phyloP scores from a whole-genome alignment of 306 rosid genomes.

The Elaeagnus macrophylla region DNA sequence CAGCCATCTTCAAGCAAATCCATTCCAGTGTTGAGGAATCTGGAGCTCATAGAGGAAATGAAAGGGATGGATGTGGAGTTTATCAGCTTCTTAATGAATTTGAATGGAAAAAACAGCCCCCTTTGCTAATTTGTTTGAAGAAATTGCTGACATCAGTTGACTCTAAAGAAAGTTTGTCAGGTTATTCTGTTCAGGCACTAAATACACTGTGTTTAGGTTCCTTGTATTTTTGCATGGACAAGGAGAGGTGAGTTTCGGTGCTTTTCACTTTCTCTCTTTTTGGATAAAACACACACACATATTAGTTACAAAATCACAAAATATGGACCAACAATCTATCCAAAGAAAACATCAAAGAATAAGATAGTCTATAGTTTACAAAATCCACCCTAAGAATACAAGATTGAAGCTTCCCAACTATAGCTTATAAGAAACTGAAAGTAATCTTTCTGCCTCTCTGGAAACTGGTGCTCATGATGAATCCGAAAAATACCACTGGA shows the following conservation, averaged over 20 bases:
- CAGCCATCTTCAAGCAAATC: slow-evolving; percentile 28
- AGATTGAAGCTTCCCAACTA: too few relatives aligned
- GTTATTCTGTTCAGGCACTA: slow-evolving; percentile 46
- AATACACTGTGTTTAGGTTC: slow-evolving; percentile 57
- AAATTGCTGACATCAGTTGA: slow-evolving; percentile 58
- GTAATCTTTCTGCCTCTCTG: too few relatives aligned
- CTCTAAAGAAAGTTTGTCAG: slow-evolving; percentile 44
- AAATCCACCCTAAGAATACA: too few relatives aligned
- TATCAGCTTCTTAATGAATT: slow-evolving; percentile 32
- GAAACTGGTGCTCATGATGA: too few relatives aligned
- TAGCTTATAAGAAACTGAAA: too few relatives aligned
- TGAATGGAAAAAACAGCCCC: slow-evolving; percentile 67
- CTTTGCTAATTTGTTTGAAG: slow-evolving; percentile 66
- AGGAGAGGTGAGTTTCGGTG: slow-evolving; percentile 47
- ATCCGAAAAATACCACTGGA: too few relatives aligned
- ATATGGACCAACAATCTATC: too few relatives aligned
- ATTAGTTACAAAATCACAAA: too few relatives aligned
- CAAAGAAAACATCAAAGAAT: too few relatives aligned
- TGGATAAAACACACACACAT: too few relatives aligned
- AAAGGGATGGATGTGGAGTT: slow-evolving; percentile 30
- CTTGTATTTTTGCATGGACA: slow-evolving; percentile 59
- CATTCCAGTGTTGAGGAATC: slow-evolving; percentile 27
- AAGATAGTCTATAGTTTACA: too few relatives aligned
- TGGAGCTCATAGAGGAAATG: slow-evolving; percentile 38
- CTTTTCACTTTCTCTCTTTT: not conserved